phyloP scores from a whole-genome alignment of 1,284 basidiomycete genomes.

The Trametes versicolor region DNA sequence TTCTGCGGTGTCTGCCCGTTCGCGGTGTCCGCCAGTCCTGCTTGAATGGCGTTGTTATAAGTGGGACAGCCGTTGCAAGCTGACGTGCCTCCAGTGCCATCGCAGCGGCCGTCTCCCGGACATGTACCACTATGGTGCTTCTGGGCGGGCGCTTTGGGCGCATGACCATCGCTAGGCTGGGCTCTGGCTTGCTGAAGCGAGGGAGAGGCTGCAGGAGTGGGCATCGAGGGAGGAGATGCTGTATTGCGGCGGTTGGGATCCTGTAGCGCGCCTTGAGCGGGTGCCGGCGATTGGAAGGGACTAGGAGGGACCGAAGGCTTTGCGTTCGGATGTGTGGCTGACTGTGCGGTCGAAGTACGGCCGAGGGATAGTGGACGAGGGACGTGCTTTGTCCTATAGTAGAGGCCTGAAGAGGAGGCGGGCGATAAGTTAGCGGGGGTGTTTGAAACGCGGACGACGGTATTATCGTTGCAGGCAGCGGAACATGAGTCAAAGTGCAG shows the following conservation, averaged over 20 bases:
- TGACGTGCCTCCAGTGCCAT: conserved; percentile 92
- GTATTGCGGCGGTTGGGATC: conserved; percentile 39
- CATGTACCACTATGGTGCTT: conserved; percentile 75
- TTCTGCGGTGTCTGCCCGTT: conserved; percentile 30
- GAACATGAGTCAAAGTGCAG: conserved; percentile 40
- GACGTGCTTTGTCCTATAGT: conserved; percentile 49
- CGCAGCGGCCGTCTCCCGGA: conserved; percentile 94
- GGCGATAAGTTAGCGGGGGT: conserved; percentile 36
- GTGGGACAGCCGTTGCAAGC: conserved; percentile 95
- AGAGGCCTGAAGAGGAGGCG: conserved; percentile 44
- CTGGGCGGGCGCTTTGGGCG: conserved; percentile 40
- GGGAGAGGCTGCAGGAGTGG: conserved; percentile 46
- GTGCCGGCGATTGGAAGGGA: conserved; percentile 28
- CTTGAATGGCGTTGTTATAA: conserved; percentile 83
- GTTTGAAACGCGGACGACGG: conserved; percentile 24
- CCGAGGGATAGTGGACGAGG: conserved; percentile 48
- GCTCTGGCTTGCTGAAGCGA: conserved; percentile 33
- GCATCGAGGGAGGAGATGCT: conserved; percentile 44
- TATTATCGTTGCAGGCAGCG: conserved; percentile 32
- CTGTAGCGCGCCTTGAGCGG: conserved; percentile 22
- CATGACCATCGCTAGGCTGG: conserved; percentile 21
- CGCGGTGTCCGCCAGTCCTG: conserved; percentile 38
- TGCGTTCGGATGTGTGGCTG: conserved; percentile 46
- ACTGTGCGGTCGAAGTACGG: conserved; percentile 42
- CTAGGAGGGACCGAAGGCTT: conserved; percentile 27